Evolutionary conservation across 768 basidiomycete species (phyloP).

Genomic region (Crassisporium funariophilum): DNA sequence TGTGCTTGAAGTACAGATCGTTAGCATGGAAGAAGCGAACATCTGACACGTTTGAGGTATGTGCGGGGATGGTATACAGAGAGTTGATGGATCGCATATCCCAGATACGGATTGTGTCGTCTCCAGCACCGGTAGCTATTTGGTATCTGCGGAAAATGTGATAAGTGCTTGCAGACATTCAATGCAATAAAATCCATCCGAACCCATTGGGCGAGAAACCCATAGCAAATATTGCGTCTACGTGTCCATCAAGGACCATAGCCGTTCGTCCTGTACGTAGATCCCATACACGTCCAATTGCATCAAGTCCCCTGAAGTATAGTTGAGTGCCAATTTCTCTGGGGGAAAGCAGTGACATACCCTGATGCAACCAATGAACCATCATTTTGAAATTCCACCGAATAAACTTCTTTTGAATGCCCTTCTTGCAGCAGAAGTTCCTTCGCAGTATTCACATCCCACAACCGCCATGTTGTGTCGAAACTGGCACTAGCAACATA

Average conservation of each 20-base stretch:
- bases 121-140: slow-evolving; percentile 94
- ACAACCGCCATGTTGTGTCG: slow-evolving; percentile 96
- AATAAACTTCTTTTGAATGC: slow-evolving; percentile 95
- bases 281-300: slow-evolving; percentile 98
- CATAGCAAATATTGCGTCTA: slow-evolving; percentile 87
- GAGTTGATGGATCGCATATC: slow-evolving; percentile 92
- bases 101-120: slow-evolving; percentile 99
- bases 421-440: slow-evolving; percentile 93
- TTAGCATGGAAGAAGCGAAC: slow-evolving; percentile 88
- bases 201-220: slow-evolving; percentile 97
- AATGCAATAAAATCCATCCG: slow-evolving; percentile 31
- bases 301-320: slow-evolving; percentile 80
- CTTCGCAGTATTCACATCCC: slow-evolving; percentile 84
- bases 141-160: slow-evolving; percentile 68
- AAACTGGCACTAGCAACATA: slow-evolving; percentile 96
- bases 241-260: slow-evolving; percentile 97
- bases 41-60: slow-evolving; percentile 93
- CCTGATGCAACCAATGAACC: slow-evolving; percentile 93
- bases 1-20: slow-evolving; percentile 48
- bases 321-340: slow-evolving; percentile 8
- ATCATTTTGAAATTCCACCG: slow-evolving; percentile 95
- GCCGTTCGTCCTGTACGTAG: slow-evolving; percentile 92
- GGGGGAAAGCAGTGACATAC: slow-evolving; percentile 52
- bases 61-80: slow-evolving; percentile 95
- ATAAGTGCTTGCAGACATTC: slow-evolving; percentile 9